Evolutionary conservation across 768 basidiomycete genomes (phyloP).

Genomic region (Pleurotus ostreatus): DNA sequence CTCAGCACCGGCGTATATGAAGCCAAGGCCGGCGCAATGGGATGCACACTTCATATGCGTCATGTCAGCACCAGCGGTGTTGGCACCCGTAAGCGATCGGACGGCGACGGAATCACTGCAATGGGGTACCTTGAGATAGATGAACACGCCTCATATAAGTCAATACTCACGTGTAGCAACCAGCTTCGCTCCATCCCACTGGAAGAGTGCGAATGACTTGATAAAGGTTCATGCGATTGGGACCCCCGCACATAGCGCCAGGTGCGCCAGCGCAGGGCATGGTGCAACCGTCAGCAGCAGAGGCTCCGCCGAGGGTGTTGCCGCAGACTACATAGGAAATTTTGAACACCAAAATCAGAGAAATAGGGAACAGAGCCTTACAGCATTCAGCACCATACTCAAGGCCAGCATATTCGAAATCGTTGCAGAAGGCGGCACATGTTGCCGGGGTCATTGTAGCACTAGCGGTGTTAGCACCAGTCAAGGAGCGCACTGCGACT

Average conservation of each 20-base stretch:
- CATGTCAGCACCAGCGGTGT: slow-evolving; percentile 6
- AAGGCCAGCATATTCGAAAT: slow-evolving; percentile 44
- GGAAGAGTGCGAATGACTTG: background rate
- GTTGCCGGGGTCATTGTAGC: slow-evolving; percentile 14
- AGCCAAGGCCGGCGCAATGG: slow-evolving; percentile 11
- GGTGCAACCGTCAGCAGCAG: slow-evolving; percentile 10
- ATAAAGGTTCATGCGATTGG: slow-evolving; percentile 1
- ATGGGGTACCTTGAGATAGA: background rate
- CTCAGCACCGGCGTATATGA: slow-evolving; percentile 12
- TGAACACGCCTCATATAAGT: background rate
- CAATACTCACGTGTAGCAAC: slow-evolving; percentile 13
- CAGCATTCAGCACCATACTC: slow-evolving; percentile 38
- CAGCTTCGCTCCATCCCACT: slow-evolving; percentile 7
- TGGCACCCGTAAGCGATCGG: slow-evolving; percentile 8
- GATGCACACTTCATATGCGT: slow-evolving; percentile 11
- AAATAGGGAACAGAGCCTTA: slow-evolving; percentile 2
- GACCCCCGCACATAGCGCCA: slow-evolving; percentile 10
- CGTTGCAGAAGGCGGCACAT: slow-evolving; percentile 16
- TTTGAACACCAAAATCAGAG: background rate
- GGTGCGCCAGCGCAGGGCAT: slow-evolving; percentile 15
- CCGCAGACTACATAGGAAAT: slow-evolving; percentile 34
- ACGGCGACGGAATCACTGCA: slow-evolving; percentile 10
- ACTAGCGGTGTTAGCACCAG: slow-evolving; percentile 1
- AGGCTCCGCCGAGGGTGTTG: slow-evolving; percentile 16
- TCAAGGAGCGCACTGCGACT: background rate